These are phyloP conservation scores for Nannochloropsis oceanica DNA, from an alignment of 108 stramenopile genomes.

Conservation along the genomic window DNA sequence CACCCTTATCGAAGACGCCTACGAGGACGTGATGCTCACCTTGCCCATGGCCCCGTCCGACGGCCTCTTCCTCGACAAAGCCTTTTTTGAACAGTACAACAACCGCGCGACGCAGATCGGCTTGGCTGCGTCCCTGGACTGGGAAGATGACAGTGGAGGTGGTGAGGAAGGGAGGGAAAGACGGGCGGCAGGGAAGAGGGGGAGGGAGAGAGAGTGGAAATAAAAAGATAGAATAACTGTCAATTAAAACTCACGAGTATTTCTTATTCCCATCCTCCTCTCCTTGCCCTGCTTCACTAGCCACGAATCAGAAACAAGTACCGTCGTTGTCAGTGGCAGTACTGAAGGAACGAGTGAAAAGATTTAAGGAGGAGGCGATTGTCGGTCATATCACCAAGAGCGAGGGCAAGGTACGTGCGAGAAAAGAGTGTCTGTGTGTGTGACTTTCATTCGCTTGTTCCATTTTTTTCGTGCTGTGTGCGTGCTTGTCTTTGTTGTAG, in stretches of 20 bases:
- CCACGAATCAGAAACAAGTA: background rate
- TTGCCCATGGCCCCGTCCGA: constrained; percentile 30
- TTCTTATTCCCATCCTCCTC: too few relatives aligned
- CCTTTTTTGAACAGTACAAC: constrained; percentile 32
- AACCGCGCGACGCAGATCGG: background rate
- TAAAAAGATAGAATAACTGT: too few relatives aligned
- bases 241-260: too few relatives aligned
- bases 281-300: too few relatives aligned
- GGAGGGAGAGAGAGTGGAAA: background rate
- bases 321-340: background rate
- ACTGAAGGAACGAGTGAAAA: background rate
- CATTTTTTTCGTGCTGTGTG: too few relatives aligned
- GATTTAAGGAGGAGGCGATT: background rate
- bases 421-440: too few relatives aligned
- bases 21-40: constrained; percentile 8
- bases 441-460: too few relatives aligned
- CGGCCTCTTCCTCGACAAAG: constrained; percentile 30
- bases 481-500: background rate
- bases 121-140: background rate
- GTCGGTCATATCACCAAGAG: background rate
- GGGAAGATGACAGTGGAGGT: background rate
- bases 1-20: background rate
- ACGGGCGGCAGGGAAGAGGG: background rate
- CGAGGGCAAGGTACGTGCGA: background rate
- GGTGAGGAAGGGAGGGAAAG: background rate